Evolutionary conservation across 1,284 basidiomycete species (phyloP).

Genomic region (Retiboletus flavoniger): DNA sequence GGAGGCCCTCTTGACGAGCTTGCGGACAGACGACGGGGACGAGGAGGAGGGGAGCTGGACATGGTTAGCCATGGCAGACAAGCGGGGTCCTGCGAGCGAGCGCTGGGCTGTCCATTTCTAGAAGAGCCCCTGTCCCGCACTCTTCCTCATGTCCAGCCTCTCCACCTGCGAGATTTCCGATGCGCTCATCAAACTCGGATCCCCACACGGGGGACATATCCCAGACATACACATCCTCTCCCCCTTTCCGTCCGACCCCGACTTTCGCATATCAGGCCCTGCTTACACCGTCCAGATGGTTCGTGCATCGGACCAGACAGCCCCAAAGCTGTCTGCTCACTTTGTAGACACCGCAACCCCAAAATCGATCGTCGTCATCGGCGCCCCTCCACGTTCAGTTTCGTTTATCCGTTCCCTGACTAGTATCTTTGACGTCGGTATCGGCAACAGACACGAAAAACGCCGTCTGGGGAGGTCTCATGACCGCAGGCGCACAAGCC

Average conservation of each 20-base stretch:
- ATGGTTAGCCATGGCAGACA: slow-evolving; percentile 16
- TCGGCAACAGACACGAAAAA: slow-evolving; percentile 63
- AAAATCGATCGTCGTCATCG: slow-evolving; percentile 74
- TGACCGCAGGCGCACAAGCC: slow-evolving; percentile 80
- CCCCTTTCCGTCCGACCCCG: slow-evolving; percentile 35
- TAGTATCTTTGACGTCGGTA: slow-evolving; percentile 4
- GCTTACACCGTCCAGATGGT: slow-evolving; percentile 95
- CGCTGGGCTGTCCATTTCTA: slow-evolving; percentile 2
- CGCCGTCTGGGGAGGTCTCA: slow-evolving; percentile 90
- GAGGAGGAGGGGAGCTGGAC: slow-evolving; percentile 12
- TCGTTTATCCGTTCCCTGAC: slow-evolving; percentile 8
- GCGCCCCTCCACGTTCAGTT: slow-evolving; percentile 68
- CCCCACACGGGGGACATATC: slow-evolving; percentile 76
- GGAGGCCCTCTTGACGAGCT: slow-evolving; percentile 36
- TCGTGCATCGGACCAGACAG: slow-evolving; percentile 52
- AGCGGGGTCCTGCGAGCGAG: no score
- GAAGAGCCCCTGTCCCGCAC: slow-evolving; percentile 9
- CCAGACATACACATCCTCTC: slow-evolving; percentile 74
- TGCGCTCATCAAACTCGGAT: slow-evolving; percentile 82
- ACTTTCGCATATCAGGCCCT: slow-evolving; percentile 60
- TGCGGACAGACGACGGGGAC: slow-evolving; percentile 26
- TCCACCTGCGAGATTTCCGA: slow-evolving; percentile 88
- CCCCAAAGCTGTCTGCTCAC: slow-evolving; percentile 71
- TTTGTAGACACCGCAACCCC: slow-evolving; percentile 81
- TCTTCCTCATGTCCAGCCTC: slow-evolving; percentile 34